A percentile compares a stretch with the other conserved stretches of the same genome.
Evolutionary conservation across 225 moss, liverwort and hornwort species (phyloP).

Genomic region (Sphagnum contortum): DNA sequence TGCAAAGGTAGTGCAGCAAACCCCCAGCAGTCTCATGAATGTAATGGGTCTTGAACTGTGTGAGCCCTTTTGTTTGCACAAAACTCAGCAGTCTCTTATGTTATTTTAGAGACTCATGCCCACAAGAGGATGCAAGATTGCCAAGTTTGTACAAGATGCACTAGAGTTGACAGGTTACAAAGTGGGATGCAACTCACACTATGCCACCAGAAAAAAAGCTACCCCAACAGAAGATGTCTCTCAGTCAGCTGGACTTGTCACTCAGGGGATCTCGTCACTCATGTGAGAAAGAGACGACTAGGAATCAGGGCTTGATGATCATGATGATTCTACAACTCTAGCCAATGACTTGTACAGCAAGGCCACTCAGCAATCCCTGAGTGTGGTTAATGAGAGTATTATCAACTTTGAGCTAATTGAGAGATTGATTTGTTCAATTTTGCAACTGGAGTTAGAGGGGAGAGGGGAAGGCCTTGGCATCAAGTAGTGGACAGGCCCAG

Average conservation of each 20-base stretch:
- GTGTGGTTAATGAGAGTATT: constrained; percentile 52
- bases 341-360: constrained; percentile 47
- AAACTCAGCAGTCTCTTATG: too few species aligned
- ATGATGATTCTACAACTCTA: constrained; percentile 18
- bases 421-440: constrained; percentile 44
- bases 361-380: constrained; percentile 55
- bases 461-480: constrained; percentile 15
- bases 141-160: constrained; percentile 27
- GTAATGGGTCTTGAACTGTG: too few species aligned
- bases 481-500: constrained; percentile 13
- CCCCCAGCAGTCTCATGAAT: too few species aligned
- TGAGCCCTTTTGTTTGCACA: too few species aligned
- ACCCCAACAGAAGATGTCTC: constrained; percentile 15
- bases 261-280: constrained; percentile 8
- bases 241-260: constrained; percentile 9
- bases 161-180: constrained; percentile 69
- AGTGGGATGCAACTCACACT: constrained; percentile 63
- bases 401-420: constrained; percentile 75
- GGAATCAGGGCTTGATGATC: constrained; percentile 55
- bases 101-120: too few species aligned
- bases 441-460: constrained; percentile 32
- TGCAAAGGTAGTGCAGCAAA: constrained; percentile 26
- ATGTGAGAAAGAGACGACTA: constrained; percentile 52
- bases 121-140: too few species aligned
- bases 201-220: constrained; percentile 41